Percentiles rank a stretch among this genome's conserved stretches.
Conservation (phyloP, 495 filamentous ascomycete genomes). For the Penicillium alfredii region DNA sequence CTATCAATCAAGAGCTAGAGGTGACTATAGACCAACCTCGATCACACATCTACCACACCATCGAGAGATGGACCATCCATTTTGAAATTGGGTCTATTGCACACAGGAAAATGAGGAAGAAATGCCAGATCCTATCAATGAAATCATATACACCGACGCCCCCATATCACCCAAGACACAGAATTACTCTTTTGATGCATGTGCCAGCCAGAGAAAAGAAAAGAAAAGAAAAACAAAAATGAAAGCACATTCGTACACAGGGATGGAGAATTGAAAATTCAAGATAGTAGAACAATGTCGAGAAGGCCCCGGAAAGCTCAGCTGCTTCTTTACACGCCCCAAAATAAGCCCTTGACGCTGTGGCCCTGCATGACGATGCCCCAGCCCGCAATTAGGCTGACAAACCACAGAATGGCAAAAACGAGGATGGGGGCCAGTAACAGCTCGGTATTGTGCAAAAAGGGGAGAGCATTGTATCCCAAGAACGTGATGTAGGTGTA, state of each 20-base stretch:
- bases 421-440: constrained; percentile 58
- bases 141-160: constrained; percentile 20
- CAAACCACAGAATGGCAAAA: constrained; percentile 56
- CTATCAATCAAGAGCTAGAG: no score
- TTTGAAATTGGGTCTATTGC: neutral
- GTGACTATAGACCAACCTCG: no score
- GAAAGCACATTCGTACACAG: neutral
- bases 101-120: neutral
- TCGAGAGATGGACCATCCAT: neutral
- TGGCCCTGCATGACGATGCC: constrained; percentile 40
- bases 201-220: constrained; percentile 10
- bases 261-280: neutral
- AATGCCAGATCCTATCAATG: constrained; percentile 7
- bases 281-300: no score
- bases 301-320: no score
- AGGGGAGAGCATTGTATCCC: constrained; percentile 70
- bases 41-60: no score
- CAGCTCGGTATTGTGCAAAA: constrained; percentile 67
- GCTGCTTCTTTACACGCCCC: constrained; percentile 33
- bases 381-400: constrained; percentile 51
- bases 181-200: constrained; percentile 17
- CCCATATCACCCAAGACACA: constrained; percentile 3
- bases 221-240: constrained; percentile 1
- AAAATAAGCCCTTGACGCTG: constrained; percentile 41
- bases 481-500: constrained; percentile 70